Base-by-base conservation (phyloP, 345 rosid species). In the Rubroshorea leprosula region DNA sequence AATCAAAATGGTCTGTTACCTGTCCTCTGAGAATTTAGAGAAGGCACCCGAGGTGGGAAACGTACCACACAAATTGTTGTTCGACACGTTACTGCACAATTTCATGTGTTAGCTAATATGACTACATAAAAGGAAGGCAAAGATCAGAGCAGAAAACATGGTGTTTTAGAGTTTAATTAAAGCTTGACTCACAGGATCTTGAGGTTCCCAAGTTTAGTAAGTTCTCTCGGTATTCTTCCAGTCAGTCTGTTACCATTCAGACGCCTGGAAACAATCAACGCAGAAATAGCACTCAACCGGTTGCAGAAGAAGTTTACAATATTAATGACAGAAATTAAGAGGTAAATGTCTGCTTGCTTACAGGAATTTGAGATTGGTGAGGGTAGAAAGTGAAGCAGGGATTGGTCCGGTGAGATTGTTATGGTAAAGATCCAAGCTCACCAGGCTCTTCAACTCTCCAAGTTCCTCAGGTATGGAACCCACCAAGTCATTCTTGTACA, bases 21-120 rank as follows among this genome's bases (percentile, higher is more conserved):
- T 86, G 73, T 80, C 76, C 68, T 81, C 85, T 0, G 81, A 31
- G 64, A 86, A 78, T 71, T 76, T 81, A 23, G 90, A 69, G 72
- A 86, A 78, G 20, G 90, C 67, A 17, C 87, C 95, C 0, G 78
- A 58, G 15, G 85, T 74, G 0, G 95, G 90, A 14, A 86, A 72
- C 9, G 95, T 83, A 14, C 95, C 95, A 31, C 95, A 86, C 69
- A 86, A 56, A 57, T 83, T 74, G 52, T 86, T 86, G 59, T 75
- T 69, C 2, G 90, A 79, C 26, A 83, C 78, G 44, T 86, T 82
- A 31, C 95, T 86, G 80, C 53, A 70, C 22, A n/a, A 8, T 2
- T 18, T n/a, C 19, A 54, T 1, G 20, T 6, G 38, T 52, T 41
- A 41, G 27, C 22, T 10, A 46, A 7, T 19, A n/a, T n/a, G n/a